phyloP scores from a whole-genome alignment of 2,329 filamentous ascomycete genomes.

The Celoporthe dispersa region DNA sequence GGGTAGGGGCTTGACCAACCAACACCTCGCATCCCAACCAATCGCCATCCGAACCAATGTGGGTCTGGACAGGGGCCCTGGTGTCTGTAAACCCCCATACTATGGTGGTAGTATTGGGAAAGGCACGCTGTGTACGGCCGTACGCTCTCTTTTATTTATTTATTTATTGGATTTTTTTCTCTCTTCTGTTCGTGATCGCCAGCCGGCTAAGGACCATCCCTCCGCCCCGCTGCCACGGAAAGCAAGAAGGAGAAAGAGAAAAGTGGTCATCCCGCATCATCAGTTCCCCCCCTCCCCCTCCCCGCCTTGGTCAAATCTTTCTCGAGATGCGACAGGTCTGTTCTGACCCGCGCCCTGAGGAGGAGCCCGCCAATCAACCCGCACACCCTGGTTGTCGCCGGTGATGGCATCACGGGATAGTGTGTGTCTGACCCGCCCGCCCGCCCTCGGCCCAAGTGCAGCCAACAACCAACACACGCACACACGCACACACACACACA shows the following conservation, averaged over 20 bases:
- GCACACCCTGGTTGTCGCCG: neutral
- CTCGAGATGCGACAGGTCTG: conserved; percentile 26
- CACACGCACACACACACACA: too few species aligned
- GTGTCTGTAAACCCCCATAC: neutral
- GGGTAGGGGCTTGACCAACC: conserved; percentile 11
- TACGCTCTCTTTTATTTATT: neutral
- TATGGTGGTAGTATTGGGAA: neutral
- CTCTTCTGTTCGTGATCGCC: neutral
- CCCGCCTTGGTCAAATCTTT: conserved; percentile 27
- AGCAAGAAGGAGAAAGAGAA: neutral
- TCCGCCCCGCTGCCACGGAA: neutral
- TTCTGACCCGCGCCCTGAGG: neutral
- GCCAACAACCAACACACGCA: neutral
- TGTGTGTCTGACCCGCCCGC: neutral
- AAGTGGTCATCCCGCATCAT: conserved; percentile 25
- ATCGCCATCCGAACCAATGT: conserved; percentile 9
- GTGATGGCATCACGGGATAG: neutral
- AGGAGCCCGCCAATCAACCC: conserved; percentile 8
- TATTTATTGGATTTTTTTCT: neutral
- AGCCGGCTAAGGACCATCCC: neutral
- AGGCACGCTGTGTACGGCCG: neutral
- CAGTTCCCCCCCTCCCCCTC: conserved; percentile 1
- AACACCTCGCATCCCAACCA: conserved; percentile 25
- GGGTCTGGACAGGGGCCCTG: neutral
- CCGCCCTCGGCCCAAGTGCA: too few species aligned